Base-by-base conservation (phyloP, 768 basidiomycete species). In the Termitomyces sp. region DNA sequence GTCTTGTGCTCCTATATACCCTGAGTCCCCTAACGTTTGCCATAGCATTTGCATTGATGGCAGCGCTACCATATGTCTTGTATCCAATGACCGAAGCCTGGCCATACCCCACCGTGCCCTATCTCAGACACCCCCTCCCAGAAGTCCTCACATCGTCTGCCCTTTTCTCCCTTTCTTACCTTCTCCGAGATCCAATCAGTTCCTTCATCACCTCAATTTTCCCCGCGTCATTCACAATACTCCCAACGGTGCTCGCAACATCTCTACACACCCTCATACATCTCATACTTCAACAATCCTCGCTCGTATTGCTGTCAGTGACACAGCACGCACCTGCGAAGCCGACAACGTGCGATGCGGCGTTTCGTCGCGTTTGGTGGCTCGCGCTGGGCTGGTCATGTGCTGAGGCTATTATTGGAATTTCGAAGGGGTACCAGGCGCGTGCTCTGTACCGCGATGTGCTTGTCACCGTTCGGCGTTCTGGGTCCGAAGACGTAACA, bases 351-450 rank as follows among this genome's bases (percentile, higher is more conserved):
- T 72, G 69, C 55, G 76, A 85, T 60, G 65, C 73, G 1, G 80
- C 82, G 4, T 93, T 93, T 72, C 67, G 71, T 22, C 77, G 82
- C 31, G 81, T 88, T 4, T 92, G 90, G 89, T 90, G 86, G 85
- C 71, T 90, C 37, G 86, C 87, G 2, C 74, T 92, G 2, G 87
- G 88, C 0, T 90, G 86, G 86, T 86, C 88, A 13, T 70, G 80
- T 7, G 86, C 84, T 4, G 91, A 90, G 61, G 85, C 85, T 5
- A 61, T 79, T 22, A 82, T 84, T 1, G 81, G 83, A 5, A 76
- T 92, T 52, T 72, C 74, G 53, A 90, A 92, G 67, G 88, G 88
- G 9, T 93, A 90, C 65, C 80, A 80, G 48, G 81, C 82, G 29
- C 78, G 92, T 42, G 71, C 74, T 13, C 72, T 88, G 8, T 93